These are phyloP conservation scores for Plasmodium knowlesi DNA, from an alignment of 169 alveolate species.

Conservation along the genomic window DNA sequence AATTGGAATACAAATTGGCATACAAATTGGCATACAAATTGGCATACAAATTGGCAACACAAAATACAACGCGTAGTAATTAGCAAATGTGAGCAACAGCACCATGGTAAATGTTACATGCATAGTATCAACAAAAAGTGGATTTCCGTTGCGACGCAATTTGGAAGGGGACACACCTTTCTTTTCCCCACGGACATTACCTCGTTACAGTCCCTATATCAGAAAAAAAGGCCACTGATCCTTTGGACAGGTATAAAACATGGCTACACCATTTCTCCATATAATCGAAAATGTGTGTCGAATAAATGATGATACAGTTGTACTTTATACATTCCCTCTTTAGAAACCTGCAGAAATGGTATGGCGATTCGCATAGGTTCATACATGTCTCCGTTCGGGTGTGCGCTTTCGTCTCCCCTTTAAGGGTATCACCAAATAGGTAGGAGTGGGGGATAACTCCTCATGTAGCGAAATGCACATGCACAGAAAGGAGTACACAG, in stretches of 20 bases:
- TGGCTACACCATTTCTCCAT: constrained; percentile 74
- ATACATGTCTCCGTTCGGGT: not conserved
- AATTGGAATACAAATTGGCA: not conserved
- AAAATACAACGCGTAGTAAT: not conserved
- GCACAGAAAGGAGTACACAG: not conserved
- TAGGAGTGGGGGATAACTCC: not conserved
- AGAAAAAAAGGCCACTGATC: constrained; percentile 43
- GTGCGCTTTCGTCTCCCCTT: not conserved
- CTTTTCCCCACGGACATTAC: not conserved
- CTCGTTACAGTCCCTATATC: constrained; percentile 17
- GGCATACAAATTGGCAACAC: not conserved
- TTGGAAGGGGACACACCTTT: not conserved
- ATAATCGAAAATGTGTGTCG: constrained; percentile 69
- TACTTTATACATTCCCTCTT: constrained; percentile 55
- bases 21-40: not conserved
- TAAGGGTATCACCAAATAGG: not conserved
- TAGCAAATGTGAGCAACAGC: not conserved
- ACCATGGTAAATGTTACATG: not conserved
- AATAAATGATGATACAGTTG: constrained; percentile 64
- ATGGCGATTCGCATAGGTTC: not conserved
- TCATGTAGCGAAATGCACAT: not conserved
- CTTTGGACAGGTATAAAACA: constrained; percentile 54
- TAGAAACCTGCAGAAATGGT: constrained; percentile 17
- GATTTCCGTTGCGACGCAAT: not conserved
- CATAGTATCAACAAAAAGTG: not conserved